Evolutionary conservation across 257 asterid species (phyloP), one percentile per base, ranked within the genome.

Genomic region (Lithospermum erythrorhizon): DNA sequence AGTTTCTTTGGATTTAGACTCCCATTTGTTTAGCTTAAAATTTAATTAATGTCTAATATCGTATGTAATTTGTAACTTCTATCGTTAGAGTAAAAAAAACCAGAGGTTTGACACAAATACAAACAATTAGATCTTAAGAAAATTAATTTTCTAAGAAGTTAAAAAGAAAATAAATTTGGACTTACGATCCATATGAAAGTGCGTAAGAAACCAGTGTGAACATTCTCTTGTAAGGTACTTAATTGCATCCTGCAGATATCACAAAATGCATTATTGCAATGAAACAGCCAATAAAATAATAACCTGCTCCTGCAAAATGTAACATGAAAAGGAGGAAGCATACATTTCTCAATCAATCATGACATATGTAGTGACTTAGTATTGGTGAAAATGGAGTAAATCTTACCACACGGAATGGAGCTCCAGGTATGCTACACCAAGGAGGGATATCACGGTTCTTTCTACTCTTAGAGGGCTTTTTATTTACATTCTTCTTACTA

Each of bases 151-250:
- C 22, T 16, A 21, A 54, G 10, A 37, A 55, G 56, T n/a, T 21
- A 20, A 2, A 61, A 48, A 62, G 41, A 41, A 64, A 37, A 49
- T 54, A 35, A 10, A 67, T 68, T n/a, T 57, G 13, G 71, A 82
- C 98, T 88, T 91, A 88, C 97, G 97, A 67, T 91, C 97, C 68
- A 86, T 76, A 72, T 91, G 98, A 68, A 91, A 91, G 81, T 88
- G 98, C 65, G 82, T 78, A 58, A 91, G 98, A 77, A 88, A 91
- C 95, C 95, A 91, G 60, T 88, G 95, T 51, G 87, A 86, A 72
- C 95, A 91, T 67, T 91, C 97, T 70, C 95, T 84, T 75, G 87
- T 78, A 48, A 91, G 81, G 72, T 82, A 80, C 71, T 89, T 91
- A 71, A 91, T 88, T 54, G 94, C 95, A 64, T 91, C 97, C 97